Base-by-base conservation (phyloP, 2,329 filamentous ascomycete species). In the Cladosporium sp. region DNA sequence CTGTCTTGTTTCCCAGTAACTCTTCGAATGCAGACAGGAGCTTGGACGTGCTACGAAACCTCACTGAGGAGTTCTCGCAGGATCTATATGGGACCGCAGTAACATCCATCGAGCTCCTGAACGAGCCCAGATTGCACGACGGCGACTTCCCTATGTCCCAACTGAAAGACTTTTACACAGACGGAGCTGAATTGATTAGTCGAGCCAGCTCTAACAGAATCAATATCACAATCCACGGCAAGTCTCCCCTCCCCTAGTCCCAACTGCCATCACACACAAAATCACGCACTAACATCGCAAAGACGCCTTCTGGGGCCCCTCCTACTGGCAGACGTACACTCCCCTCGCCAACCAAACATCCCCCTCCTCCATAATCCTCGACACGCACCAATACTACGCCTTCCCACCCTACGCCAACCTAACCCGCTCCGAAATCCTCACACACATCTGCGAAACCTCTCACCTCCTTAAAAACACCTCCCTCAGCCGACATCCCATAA, bases 341-440 rank as follows among this genome's bases (percentile, higher is more conserved):
- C 58, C 58, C 2, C 27, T 45, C 20, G 2, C 43, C 30, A 45
- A 45, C 30, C 70, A 76, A 38, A 77, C 79, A 40, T 76, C 84
- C 37, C 76, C 79, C 42, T n/a, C n/a, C n/a, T n/a, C n/a, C n/a
- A n/a, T n/a, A n/a, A 55, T 50, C 1, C 68, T 88, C 54, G 84
- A 88, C 61, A 82, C 83, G 48, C 84, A 88, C 63, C 80, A 86
- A 61, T 88, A 87, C 63, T 79, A 86, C 63, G 73, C 83, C 52
- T 86, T 86, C 67, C 73, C 72, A 53, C 66, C 74, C 20, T 75
- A 8, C 68, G 71, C 56, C 62, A 79, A 51, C 84, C 87, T 57
- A 67, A 79, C 38, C 67, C 76, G 52, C 52, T 64, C 62, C 4
- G 73, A 73, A 27, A 56, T 57, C 30, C 48, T 61, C 11, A 19